Evolutionary conservation across 2,329 filamentous ascomycete species (phyloP).

Genomic region (Monascus ruber): DNA sequence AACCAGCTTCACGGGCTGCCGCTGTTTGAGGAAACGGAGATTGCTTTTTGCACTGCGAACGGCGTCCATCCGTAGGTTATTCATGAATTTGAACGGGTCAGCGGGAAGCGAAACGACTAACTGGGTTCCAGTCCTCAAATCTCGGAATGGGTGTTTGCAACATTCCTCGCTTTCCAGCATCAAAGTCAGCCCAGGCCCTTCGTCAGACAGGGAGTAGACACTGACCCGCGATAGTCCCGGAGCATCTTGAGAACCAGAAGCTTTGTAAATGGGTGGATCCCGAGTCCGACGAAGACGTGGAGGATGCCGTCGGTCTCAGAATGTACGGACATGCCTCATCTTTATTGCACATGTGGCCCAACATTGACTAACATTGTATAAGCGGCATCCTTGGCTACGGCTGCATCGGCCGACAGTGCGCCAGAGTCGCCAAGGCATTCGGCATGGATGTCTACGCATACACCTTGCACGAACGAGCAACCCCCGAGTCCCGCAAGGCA

Average conservation of each 20-base stretch:
- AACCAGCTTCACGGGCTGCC: constrained; percentile 31
- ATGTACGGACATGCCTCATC: neutral
- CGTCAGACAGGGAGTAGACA: too few relatives aligned
- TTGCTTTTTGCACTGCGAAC: constrained; percentile 32
- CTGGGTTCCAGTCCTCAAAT: constrained; percentile 23
- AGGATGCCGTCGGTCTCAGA: neutral
- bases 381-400: constrained; percentile 41
- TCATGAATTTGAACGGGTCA: too few relatives aligned
- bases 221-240: constrained; percentile 4
- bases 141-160: constrained; percentile 32
- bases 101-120: too few relatives aligned
- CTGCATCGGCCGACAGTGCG: constrained; percentile 43
- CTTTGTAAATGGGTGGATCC: constrained; percentile 15
- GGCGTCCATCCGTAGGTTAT: constrained; percentile 32
- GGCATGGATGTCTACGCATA: constrained; percentile 6
- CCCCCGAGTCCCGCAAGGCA: constrained; percentile 1
- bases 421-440: constrained; percentile 20
- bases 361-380: constrained; percentile 6
- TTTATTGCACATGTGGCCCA: constrained; percentile 1
- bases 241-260: constrained; percentile 19
- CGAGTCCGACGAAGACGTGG: neutral
- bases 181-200: constrained; percentile 4
- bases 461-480: constrained; percentile 1
- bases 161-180: constrained; percentile 24
- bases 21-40: constrained; percentile 22